These are phyloP conservation scores for Mucor sp. DNA, from an alignment of 371 early-diverging fungal genomes.

Conservation along the genomic window DNA sequence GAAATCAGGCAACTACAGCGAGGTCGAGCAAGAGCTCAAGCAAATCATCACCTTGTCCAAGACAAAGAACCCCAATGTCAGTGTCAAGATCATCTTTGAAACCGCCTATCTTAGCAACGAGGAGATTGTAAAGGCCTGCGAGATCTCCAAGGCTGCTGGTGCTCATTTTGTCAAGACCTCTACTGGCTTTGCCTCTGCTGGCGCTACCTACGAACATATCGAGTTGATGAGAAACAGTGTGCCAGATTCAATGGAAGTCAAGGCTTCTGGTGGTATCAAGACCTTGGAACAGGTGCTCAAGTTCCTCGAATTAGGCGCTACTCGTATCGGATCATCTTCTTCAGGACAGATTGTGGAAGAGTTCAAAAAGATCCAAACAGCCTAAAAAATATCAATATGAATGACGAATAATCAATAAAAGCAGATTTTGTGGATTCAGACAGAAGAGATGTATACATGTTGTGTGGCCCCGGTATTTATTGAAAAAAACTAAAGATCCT, in stretches of 20 bases:
- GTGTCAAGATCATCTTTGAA: conserved; percentile 70
- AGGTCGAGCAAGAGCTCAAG: conserved; percentile 56
- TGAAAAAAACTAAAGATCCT: not conserved
- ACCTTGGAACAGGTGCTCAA: conserved; percentile 61
- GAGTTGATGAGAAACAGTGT: conserved; percentile 58
- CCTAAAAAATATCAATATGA: not conserved
- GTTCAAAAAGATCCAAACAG: conserved; percentile 33
- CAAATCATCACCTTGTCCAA: conserved; percentile 47
- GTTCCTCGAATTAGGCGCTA: conserved; percentile 60
- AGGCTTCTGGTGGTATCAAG: conserved; percentile 71
- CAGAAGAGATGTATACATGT: too few species aligned
- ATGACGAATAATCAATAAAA: not conserved
- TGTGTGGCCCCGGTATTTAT: not conserved
- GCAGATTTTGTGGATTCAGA: not conserved
- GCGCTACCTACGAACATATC: conserved; percentile 59
- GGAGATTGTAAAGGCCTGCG: conserved; percentile 59
- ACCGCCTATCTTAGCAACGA: conserved; percentile 62
- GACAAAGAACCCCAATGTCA: conserved; percentile 40
- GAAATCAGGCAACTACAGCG: conserved; percentile 48
- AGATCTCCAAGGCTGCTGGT: conserved; percentile 54
- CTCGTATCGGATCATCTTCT: conserved; percentile 65
- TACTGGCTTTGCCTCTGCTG: conserved; percentile 65
- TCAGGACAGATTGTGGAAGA: conserved; percentile 64
- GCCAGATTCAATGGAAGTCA: conserved; percentile 51
- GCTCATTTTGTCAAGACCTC: conserved; percentile 73